Evolutionary conservation across 176 grass and related monocot species (phyloP), one percentile per base, ranked within the genome.

Genomic region (Juncus effusus): DNA sequence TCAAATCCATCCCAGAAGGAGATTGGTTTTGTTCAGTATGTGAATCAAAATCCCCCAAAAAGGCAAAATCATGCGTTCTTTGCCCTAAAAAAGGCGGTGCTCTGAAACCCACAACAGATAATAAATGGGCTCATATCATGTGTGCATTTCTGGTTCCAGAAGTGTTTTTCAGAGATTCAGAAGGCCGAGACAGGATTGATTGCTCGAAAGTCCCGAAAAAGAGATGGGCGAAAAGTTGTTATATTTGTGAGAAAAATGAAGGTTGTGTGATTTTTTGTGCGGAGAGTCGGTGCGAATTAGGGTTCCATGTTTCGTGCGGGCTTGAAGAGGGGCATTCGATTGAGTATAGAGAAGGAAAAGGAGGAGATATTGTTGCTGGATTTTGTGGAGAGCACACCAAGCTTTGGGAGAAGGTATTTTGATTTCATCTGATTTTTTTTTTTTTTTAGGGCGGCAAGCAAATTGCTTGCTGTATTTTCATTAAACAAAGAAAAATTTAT

Each of bases 11-110:
- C 67, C 93, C 93, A 3, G 93, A 92, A 9, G 93, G 93, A 41
- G 88, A 97, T 70, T 97, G 85, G 93, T 92, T 97, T 77, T 97
- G 93, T 73, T 51, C 68, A 7, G 56, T 67, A 56, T 97, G 93
- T 76, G 55, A 77, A 10, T 57, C 14, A 7, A 67, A 45, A 40
- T 10, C 19, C 10, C 6, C 9, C 36, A 71, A 61, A 69, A 81
- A 57, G 19, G 61, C 49, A 75, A 74, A 63, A n/a, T 15, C 4
- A 11, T 97, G 93, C 64, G 78, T 77, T 73, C 85, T 97, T 9
- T 97, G 93, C 72, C 87, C 93, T 5, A 52, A 55, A 36, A 65
- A 9, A 37, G 88, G 88, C 49, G 85, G 93, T 12, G 82, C 93
- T 3, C 66, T 89, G 82, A 92, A 97, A 75, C 88, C 77, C 55